Evolutionary conservation across 768 basidiomycete genomes (phyloP).

Genomic region (Podaxis sp.): DNA sequence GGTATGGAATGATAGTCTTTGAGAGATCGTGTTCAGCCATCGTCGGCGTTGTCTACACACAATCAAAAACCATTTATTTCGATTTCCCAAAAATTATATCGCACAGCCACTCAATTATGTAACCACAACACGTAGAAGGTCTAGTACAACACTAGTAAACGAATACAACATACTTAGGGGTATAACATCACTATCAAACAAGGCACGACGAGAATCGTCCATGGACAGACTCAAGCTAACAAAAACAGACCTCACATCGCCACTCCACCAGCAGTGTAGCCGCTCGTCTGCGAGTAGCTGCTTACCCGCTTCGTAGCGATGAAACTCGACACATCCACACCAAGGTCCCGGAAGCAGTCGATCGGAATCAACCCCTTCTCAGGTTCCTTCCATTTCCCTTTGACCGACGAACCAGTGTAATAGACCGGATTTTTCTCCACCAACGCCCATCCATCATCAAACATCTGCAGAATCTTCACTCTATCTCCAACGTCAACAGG

Average conservation of each 20-base stretch:
- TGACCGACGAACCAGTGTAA: constrained; percentile 16
- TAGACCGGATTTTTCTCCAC: constrained; percentile 43
- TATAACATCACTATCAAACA: neutral
- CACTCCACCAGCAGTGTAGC: neutral
- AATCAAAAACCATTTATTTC: neutral
- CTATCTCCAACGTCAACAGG: constrained; percentile 47
- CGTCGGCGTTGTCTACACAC: constrained; percentile 11
- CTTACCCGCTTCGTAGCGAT: constrained; percentile 16
- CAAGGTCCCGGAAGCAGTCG: constrained; percentile 53
- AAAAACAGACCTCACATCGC: neutral
- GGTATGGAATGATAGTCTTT: constrained; percentile 84
- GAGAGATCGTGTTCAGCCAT: constrained; percentile 94
- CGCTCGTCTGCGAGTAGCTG: constrained; percentile 7
- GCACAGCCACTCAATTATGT: constrained; percentile 3
- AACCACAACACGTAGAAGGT: neutral
- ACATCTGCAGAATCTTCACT: constrained; percentile 53
- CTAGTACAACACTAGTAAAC: neutral
- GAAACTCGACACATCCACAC: constrained; percentile 12
- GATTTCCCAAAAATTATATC: neutral
- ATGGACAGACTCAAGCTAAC: neutral
- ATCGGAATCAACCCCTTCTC: constrained; percentile 61
- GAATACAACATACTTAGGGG: neutral
- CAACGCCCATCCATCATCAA: constrained; percentile 73
- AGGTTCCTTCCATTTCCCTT: constrained; percentile 26
- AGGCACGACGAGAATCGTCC: neutral